Conservation (phyloP, 805 yeast species). For the Candida pseudoglaebosa region DNA sequence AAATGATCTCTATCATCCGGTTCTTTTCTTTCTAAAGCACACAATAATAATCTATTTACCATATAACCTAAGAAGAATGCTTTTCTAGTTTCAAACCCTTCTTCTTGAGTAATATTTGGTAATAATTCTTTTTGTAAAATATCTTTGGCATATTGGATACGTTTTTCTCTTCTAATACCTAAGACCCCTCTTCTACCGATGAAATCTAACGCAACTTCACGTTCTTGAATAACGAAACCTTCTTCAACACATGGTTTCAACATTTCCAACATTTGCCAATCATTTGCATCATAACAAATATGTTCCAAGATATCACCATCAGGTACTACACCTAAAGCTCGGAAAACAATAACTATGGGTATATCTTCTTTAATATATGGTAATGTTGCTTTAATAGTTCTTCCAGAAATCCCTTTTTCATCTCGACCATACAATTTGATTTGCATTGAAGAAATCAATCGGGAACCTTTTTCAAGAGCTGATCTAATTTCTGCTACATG, state of each 20-base stretch:
- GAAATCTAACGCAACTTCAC: slow-evolving; percentile 96
- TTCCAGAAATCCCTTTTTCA: slow-evolving; percentile 60
- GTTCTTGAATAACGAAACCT: slow-evolving; percentile 96
- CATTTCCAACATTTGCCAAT: slow-evolving; percentile 99
- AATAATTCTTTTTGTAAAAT: slow-evolving; percentile 92
- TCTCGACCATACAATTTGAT: slow-evolving; percentile 86
- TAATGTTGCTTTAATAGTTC: slow-evolving; percentile 91
- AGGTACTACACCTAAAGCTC: slow-evolving; percentile 98
- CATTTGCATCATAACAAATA: slow-evolving; percentile 94
- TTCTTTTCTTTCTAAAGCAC: slow-evolving; percentile 96
- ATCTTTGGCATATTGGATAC: slow-evolving; percentile 97
- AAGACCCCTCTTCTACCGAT: slow-evolving; percentile 97
- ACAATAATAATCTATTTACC: slow-evolving; percentile 89
- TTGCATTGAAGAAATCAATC: slow-evolving; percentile 90
- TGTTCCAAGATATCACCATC: slow-evolving; percentile 99
- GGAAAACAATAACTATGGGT: slow-evolving; percentile 93
- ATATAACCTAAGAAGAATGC: slow-evolving; percentile 97
- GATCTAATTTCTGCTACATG: slow-evolving; percentile 96
- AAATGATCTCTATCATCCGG: slow-evolving; percentile 99
- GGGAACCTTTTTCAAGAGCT: slow-evolving; percentile 95
- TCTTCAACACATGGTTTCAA: slow-evolving; percentile 98
- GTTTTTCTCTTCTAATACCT: slow-evolving; percentile 95
- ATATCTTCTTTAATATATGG: slow-evolving; percentile 96
- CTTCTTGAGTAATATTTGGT: slow-evolving; percentile 96
- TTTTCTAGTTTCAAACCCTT: slow-evolving; percentile 94